These are phyloP conservation scores for Botrytis tulipae DNA, from an alignment of 2,329 filamentous ascomycete species.

Conservation along the genomic window DNA sequence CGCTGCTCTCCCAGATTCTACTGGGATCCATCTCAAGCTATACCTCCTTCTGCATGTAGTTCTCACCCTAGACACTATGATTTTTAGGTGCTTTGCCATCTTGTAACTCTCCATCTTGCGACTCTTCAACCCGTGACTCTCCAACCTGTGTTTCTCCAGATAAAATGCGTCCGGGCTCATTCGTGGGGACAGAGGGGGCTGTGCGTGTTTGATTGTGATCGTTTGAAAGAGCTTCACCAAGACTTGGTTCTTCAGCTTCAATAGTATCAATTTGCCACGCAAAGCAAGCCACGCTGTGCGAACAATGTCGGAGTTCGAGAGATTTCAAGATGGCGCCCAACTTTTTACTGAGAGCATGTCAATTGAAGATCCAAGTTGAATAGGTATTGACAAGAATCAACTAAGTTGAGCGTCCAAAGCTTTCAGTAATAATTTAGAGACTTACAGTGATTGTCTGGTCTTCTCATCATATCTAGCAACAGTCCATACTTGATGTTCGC, in stretches of 20 bases:
- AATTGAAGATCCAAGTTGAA: neutral
- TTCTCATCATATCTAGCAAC: too few relatives aligned
- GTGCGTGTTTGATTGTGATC: neutral
- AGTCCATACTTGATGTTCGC: neutral
- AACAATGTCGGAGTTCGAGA: too few relatives aligned
- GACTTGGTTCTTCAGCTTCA: neutral
- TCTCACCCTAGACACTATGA: too few relatives aligned
- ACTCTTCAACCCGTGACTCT: neutral
- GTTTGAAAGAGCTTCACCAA: too few relatives aligned
- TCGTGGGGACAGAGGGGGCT: neutral
- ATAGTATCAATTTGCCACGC: neutral
- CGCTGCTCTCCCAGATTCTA: neutral
- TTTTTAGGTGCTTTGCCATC: neutral
- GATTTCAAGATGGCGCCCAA: neutral
- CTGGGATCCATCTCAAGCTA: too few relatives aligned
- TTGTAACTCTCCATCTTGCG: neutral
- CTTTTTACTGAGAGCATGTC: neutral
- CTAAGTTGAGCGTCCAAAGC: neutral
- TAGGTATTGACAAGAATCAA: neutral
- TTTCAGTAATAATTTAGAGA: too few relatives aligned
- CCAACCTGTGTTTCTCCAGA: neutral
- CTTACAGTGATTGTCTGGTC: neutral
- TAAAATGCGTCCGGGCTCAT: neutral
- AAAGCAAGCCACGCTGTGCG: accelerated
- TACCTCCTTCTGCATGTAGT: neutral